These are phyloP conservation scores for Gnomoniopsis smithogilvyi DNA, from an alignment of 2,329 filamentous ascomycete genomes.

Conservation along the genomic window DNA sequence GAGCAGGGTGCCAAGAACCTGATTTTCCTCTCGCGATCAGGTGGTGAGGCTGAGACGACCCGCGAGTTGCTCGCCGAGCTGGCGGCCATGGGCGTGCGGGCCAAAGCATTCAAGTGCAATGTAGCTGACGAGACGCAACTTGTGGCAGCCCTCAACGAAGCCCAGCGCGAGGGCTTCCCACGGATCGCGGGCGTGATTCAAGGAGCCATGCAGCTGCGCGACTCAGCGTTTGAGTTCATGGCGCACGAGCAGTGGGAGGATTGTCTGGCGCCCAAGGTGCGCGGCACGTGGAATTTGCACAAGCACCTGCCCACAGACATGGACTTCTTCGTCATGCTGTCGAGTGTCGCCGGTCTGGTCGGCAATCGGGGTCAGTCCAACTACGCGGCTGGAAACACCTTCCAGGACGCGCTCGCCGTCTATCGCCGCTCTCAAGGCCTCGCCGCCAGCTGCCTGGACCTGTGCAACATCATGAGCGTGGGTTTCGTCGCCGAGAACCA, in stretches of 20 bases:
- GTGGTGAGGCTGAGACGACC: conserved; percentile 15
- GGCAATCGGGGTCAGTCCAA: conserved; percentile 14
- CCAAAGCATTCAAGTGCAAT: conserved; percentile 26
- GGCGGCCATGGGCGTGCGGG: conserved; percentile 20
- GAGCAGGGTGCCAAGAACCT: conserved; percentile 29
- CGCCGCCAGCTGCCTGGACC: conserved; percentile 22
- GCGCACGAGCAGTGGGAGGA: conserved; percentile 7
- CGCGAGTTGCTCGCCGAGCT: conserved; percentile 24
- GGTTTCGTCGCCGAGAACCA: conserved; percentile 23
- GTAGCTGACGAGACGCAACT: conserved; percentile 28
- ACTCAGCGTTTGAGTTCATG: conserved; percentile 15
- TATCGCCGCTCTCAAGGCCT: conserved; percentile 20
- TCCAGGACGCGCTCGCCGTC: conserved; percentile 30
- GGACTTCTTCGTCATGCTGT: conserved; percentile 18
- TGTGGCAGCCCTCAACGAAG: conserved; percentile 21
- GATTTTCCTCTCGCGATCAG: conserved; percentile 29
- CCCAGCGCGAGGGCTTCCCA: conserved; percentile 23
- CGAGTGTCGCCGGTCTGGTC: conserved; percentile 3
- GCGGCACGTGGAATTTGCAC: conserved; percentile 13
- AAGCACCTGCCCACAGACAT: conserved; percentile 21
- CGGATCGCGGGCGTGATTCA: conserved; percentile 37
- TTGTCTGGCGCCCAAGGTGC: conserved; percentile 9
- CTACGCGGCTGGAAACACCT: conserved; percentile 29
- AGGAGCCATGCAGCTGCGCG: conserved; percentile 18
- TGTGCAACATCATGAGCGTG: conserved; percentile 25